Percentiles rank a stretch among this genome's conserved stretches.
Conservation (phyloP, 345 rosid genomes). For the Eucalyptus coolabah region DNA sequence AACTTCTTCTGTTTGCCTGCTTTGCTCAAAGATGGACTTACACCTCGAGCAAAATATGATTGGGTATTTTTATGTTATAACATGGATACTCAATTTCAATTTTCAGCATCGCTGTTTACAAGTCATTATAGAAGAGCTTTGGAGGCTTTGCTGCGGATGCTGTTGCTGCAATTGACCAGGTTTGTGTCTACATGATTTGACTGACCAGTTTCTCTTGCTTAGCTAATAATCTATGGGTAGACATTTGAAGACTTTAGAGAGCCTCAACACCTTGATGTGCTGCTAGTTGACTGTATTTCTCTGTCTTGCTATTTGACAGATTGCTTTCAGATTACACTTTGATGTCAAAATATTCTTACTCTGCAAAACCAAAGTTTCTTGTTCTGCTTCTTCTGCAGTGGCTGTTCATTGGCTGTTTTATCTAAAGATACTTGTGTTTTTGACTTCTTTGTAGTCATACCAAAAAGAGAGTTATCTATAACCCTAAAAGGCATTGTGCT, state of each 20-base stretch:
- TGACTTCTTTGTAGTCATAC: neutral
- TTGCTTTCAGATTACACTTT: neutral
- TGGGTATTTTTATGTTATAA: neutral
- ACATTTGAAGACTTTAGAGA: neutral
- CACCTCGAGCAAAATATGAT: neutral
- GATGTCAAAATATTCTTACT: neutral
- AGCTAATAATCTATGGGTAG: neutral
- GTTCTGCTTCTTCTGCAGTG: neutral
- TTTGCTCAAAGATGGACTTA: neutral
- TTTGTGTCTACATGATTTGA: conserved; percentile 1
- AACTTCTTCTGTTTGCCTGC: neutral
- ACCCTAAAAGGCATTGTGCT: neutral
- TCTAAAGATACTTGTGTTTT: neutral
- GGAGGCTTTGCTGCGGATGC: conserved; percentile 99
- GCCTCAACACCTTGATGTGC: neutral
- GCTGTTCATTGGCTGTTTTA: neutral
- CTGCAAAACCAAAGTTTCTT: neutral
- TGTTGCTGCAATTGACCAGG: conserved; percentile 98
- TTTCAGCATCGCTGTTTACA: conserved; percentile 78
- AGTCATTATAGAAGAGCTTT: conserved; percentile 86
- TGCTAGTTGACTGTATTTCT: neutral
- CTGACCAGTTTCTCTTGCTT: neutral
- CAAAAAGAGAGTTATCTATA: neutral
- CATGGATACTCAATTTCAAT: neutral
- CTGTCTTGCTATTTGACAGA: neutral